Evolutionary conservation across 2,329 filamentous ascomycete genomes (phyloP).

Genomic region (Colletotrichum tropicale): DNA sequence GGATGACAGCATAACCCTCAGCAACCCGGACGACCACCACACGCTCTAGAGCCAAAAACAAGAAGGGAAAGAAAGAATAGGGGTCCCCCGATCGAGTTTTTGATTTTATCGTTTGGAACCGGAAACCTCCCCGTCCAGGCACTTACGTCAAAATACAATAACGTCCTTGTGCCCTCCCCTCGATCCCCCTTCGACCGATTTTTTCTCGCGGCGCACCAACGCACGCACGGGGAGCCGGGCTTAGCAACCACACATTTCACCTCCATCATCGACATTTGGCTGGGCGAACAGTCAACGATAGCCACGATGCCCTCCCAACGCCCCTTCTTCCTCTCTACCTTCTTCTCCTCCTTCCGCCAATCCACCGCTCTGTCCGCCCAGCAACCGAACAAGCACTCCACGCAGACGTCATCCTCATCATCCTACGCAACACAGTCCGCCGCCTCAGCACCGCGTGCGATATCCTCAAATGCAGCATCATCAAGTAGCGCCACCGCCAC

Average conservation of each 20-base stretch:
- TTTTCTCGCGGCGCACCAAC: not conserved
- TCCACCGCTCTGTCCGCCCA: slow-evolving; percentile 9
- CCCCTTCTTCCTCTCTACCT: slow-evolving; percentile 61
- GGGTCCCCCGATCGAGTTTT: slow-evolving; percentile 6
- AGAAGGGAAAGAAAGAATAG: not conserved
- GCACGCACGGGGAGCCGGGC: not conserved
- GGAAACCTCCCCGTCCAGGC: not conserved
- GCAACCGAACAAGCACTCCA: slow-evolving; percentile 21
- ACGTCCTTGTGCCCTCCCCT: not conserved
- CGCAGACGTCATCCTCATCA: slow-evolving; percentile 10
- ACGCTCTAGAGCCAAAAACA: not conserved
- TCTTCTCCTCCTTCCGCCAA: slow-evolving; percentile 60
- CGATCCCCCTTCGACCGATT: not conserved
- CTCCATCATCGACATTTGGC: not conserved
- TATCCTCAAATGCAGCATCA: not conserved
- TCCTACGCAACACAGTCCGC: slow-evolving; percentile 14
- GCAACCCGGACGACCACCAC: not conserved
- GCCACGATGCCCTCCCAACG: slow-evolving; percentile 55
- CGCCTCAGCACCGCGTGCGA: slow-evolving; percentile 19
- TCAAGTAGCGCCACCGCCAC: not conserved
- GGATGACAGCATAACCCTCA: slow-evolving; percentile 19
- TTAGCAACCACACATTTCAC: not conserved
- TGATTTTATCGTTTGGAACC: not conserved
- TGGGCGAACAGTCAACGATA: not conserved
- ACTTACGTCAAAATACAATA: slow-evolving; percentile 5